Evolutionary conservation across 371 early-diverging fungal genomes (phyloP), one percentile per base, ranked within the genome.

Genomic region (Choanephora cucurbitarum): DNA sequence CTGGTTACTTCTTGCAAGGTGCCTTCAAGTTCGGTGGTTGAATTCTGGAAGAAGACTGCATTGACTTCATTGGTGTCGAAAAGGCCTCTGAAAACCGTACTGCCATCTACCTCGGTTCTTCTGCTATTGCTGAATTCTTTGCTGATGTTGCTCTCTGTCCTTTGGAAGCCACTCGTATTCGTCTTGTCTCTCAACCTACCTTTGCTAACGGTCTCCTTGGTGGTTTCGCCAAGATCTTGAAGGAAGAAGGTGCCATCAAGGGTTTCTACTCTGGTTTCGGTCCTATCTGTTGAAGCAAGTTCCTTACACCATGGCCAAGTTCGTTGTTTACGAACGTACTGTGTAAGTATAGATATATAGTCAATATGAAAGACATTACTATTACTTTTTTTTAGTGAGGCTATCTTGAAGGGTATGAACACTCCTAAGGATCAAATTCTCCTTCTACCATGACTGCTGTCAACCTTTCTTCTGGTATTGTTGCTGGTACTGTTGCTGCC

Each of bases 121-220:
- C 91, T 60, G 95, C 92, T 54, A 86, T 88, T 55, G 95, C 95
- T 52, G 95, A 95, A 80, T 89, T 95, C 87, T 84, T 93, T 61
- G 95, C 95, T 67, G 94, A 94, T 79, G 89, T 95, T 62, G 89
- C 84, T 43, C 84, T 93, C 58, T 90, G 90, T 73, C 90, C 90
- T 51, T 73, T 88, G 48, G 89, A 90, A 71, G 90, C 90, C 62
- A 87, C 88, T 55, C 85, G 89, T 69, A 89, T 89, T 59, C 85
- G 88, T 79, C 79, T 87, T 52, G 89, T 89, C 45, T 89, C 89
- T 57, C 88, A 89, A 63, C 88, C 89, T 43, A 64, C 66, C 47
- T 89, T 89, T 66, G 88, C 89, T 62, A 46, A 68, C 41, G 89
- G 89, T 64, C 79, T 89, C 44, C 60, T 83, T 41, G 50, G 74